Evolutionary conservation across 805 yeast genomes (phyloP).

Genomic region (Hanseniaspora valbyensis): DNA sequence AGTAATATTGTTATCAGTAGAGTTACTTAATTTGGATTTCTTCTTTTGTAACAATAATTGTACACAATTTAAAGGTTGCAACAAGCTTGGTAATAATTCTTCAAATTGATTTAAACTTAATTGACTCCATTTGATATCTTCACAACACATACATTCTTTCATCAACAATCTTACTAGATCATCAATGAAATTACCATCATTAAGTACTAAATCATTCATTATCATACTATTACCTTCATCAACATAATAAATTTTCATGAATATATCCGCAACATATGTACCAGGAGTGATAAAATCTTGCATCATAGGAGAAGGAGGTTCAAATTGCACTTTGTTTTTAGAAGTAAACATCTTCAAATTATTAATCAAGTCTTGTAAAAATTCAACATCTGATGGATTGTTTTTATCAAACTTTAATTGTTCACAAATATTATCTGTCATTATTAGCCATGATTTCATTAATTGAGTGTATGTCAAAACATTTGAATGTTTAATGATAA

Average conservation of each 20-base stretch:
- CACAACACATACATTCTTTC: slow-evolving; percentile 1
- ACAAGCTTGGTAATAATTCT: background rate
- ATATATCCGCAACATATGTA: slow-evolving; percentile 8
- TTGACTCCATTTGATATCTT: slow-evolving; percentile 2
- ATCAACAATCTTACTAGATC: background rate
- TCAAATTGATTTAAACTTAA: background rate
- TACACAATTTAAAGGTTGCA: slow-evolving; percentile 7
- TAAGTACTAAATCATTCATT: background rate
- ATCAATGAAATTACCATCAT: background rate
- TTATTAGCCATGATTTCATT: slow-evolving; percentile 7
- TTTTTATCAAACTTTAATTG: background rate
- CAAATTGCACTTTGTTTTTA: background rate
- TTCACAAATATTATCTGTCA: slow-evolving; percentile 8
- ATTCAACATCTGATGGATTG: background rate
- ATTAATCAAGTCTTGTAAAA: background rate
- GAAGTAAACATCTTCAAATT: slow-evolving; percentile 1
- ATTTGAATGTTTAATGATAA: slow-evolving; percentile 1
- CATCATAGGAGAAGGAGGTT: background rate
- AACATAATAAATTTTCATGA: slow-evolving; percentile 7
- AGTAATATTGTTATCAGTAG: background rate
- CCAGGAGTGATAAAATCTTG: background rate
- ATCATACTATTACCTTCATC: slow-evolving; percentile 1
- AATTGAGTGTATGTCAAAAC: background rate
- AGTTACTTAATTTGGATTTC: background rate
- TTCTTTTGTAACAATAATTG: slow-evolving; percentile 2